Evolutionary conservation across 257 asterid species (phyloP), one percentile per base, ranked within the genome.

Genomic region (Plantago elongata): DNA sequence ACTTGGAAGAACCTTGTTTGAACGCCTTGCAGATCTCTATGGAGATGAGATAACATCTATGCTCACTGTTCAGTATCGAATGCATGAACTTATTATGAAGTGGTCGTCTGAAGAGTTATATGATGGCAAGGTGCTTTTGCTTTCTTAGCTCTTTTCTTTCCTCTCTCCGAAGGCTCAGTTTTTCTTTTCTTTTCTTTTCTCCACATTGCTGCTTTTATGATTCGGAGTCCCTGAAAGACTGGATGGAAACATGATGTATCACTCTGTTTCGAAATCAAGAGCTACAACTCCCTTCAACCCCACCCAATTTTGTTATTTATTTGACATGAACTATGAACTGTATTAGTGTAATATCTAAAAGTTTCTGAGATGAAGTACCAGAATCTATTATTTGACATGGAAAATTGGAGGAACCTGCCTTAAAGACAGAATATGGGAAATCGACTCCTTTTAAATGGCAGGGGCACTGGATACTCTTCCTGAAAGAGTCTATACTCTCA

Each of bases 51-150:
- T 80, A 74, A 84, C 56, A 74, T 86, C 93, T 59, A 92, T 92
- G 98, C 98, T 92, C 69, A 89, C 97, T 63, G 96, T 92, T 69
- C 98, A 92, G 77, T 92, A 92, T 75, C 98, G 98, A 64, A 92
- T 92, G 98, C 94, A 91, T 55, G 86, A 84, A 62, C 89, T 78
- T 68, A 88, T 91, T 68, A 91, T 91, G 98, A 86, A 84, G 57
- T 91, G 98, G 98, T 91, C 96, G 8, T 91, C 98, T 11, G 55
- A 79, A 64, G 98, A 86, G 77, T 90, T 89, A 50, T 92, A 92
- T 64, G 69, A 83, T 15, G 89, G 92, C 75, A 89, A 89, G 98
- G 98, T 92, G 75, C 79, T 72, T 54, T 62, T 51, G 45, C 50
- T 58, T 54, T 58, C 57, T 54, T 22, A 22, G 27, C 27, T 22